phyloP scores from a whole-genome alignment of 2,329 filamentous ascomycete genomes.

The Claviceps cyperi region DNA sequence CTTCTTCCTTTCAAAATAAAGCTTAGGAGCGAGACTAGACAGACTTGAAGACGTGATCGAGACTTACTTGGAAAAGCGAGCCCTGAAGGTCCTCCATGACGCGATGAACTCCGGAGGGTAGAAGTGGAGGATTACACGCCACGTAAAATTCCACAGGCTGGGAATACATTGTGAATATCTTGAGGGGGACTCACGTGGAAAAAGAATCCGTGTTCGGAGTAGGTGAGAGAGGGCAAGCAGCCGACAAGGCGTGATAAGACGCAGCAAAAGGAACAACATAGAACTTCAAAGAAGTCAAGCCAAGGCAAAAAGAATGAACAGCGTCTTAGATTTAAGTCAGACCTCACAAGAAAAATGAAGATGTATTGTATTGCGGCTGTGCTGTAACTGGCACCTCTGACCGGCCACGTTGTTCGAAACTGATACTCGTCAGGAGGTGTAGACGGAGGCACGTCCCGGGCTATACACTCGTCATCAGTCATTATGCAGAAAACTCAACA shows the following conservation, averaged over 20 bases:
- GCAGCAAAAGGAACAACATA: not conserved
- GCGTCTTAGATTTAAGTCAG: not conserved
- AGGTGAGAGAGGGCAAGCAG: not conserved
- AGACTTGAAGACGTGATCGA: not conserved
- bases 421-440: not conserved
- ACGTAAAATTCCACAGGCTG: conserved; percentile 18
- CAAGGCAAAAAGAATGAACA: not conserved
- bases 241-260: not conserved
- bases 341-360: not conserved
- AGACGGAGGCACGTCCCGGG: not conserved
- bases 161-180: not conserved
- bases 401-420: not conserved
- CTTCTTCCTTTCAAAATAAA: not conserved
- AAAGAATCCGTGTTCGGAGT: not conserved
- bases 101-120: conserved; percentile 15
- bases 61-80: not conserved
- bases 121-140: conserved; percentile 20
- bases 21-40: not conserved
- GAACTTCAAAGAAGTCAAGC: not conserved
- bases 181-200: too few species aligned
- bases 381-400: not conserved
- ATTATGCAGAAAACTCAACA: too few species aligned
- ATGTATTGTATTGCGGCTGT: not conserved
- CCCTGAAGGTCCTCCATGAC: conserved; percentile 10
- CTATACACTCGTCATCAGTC: too few species aligned